A percentile compares a stretch with the other conserved stretches of the same genome.
phyloP scores from a whole-genome alignment of 306 rosid species.

The Cicer yamashitae region DNA sequence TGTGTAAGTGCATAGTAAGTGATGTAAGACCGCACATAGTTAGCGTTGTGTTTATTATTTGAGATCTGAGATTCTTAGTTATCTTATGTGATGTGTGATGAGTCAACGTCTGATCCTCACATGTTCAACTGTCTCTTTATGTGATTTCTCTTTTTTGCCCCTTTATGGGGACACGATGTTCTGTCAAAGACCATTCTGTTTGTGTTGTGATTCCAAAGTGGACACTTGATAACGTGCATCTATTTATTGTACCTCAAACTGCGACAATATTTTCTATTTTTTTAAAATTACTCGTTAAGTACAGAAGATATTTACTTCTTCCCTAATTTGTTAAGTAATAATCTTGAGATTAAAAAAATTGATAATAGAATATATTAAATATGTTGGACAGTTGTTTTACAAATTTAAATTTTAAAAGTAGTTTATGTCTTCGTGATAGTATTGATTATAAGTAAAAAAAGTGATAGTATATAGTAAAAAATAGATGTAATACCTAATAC shows the following conservation, averaged over 20 bases:
- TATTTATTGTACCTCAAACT: background rate
- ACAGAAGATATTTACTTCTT: too few species aligned
- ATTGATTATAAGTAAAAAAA: too few species aligned
- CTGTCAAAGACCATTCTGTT: background rate
- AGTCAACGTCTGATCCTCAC: conserved; percentile 30
- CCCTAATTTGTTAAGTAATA: too few species aligned
- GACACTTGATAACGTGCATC: background rate
- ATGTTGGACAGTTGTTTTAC: too few species aligned
- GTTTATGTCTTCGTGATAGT: too few species aligned
- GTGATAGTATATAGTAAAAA: too few species aligned
- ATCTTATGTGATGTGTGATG: background rate
- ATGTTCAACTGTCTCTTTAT: conserved; percentile 21
- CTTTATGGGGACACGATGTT: background rate
- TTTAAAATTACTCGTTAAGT: too few species aligned
- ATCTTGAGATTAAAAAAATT: too few species aligned
- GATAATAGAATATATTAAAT: too few species aligned
- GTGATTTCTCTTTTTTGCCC: background rate
- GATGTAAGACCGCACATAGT: background rate
- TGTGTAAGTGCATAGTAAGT: background rate
- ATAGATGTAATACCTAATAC: too few species aligned
- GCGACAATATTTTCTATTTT: background rate
- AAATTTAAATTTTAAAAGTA: too few species aligned
- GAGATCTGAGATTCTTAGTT: background rate
- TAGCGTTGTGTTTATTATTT: background rate
- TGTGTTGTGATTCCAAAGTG: background rate